A percentile compares a stretch with the other conserved stretches of the same genome.
These are phyloP conservation scores for Exsudoporus frostii DNA, from an alignment of 768 basidiomycete genomes.

Conservation along the genomic window DNA sequence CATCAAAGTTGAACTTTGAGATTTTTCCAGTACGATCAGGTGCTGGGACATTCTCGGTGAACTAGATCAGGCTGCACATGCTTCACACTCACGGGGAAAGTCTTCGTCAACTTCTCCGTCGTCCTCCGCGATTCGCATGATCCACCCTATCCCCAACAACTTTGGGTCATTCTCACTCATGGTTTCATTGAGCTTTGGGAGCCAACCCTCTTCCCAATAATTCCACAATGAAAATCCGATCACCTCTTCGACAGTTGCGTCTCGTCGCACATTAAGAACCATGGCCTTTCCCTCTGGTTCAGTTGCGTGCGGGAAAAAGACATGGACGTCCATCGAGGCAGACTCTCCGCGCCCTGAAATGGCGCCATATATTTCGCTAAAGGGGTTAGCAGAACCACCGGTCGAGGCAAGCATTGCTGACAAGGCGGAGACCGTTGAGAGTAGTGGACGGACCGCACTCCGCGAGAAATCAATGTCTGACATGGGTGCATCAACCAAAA, in stretches of 20 bases:
- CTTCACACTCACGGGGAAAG: conserved; percentile 77
- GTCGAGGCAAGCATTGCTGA: conserved; percentile 71
- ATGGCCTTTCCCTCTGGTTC: conserved; percentile 61
- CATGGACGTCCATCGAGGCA: conserved; percentile 59
- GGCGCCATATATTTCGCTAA: conserved; percentile 80
- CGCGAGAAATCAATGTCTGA: conserved; percentile 48
- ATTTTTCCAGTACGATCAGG: conserved; percentile 86
- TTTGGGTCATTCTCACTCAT: conserved; percentile 60
- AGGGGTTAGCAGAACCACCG: conserved; percentile 71
- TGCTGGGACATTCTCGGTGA: conserved; percentile 45
- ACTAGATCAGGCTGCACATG: neutral
- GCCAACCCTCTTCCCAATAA: conserved; percentile 89
- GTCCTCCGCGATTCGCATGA: conserved; percentile 89
- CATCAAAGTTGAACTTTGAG: conserved; percentile 84
- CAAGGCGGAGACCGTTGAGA: conserved; percentile 57
- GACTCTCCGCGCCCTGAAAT: conserved; percentile 75
- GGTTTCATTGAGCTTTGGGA: conserved; percentile 73
- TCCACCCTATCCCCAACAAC: conserved; percentile 85
- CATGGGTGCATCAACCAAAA: conserved; percentile 8
- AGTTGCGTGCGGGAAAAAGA: conserved; percentile 83
- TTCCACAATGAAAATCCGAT: conserved; percentile 89
- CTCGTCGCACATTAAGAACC: conserved; percentile 74
- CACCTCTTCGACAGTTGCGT: conserved; percentile 92
- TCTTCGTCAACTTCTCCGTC: conserved; percentile 99
- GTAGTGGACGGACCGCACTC: conserved; percentile 43